phyloP scores from a whole-genome alignment of 768 basidiomycete species.

The Tremella yokohamensis region DNA sequence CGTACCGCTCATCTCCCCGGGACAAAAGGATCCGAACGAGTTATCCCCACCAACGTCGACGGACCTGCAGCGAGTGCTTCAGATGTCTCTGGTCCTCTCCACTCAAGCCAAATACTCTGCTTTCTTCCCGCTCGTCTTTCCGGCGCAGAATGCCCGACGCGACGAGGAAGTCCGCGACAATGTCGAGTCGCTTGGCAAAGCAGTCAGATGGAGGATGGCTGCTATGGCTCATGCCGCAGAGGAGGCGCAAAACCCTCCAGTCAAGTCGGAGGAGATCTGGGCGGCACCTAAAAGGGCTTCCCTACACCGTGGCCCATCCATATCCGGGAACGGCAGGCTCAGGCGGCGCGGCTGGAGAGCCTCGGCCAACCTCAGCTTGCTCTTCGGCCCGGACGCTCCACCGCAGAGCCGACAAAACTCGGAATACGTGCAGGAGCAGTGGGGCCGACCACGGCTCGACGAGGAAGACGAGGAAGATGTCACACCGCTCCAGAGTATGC shows the following conservation, averaged over 20 bases:
- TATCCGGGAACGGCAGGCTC: conserved; percentile 26
- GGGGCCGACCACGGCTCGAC: conserved; percentile 22
- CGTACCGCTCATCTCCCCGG: conserved; percentile 23
- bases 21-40: background rate
- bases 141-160: conserved; percentile 10
- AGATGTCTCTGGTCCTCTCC: conserved; percentile 44
- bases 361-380: conserved; percentile 11
- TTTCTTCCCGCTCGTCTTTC: conserved; percentile 21
- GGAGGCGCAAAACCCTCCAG: background rate
- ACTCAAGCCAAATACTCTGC: conserved; percentile 44
- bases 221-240: background rate
- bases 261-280: background rate
- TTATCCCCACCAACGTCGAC: background rate
- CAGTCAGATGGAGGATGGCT: conserved; percentile 24
- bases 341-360: conserved; percentile 39
- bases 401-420: conserved; percentile 21
- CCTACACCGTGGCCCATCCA: conserved; percentile 27
- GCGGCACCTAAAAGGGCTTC: background rate
- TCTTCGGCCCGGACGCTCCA: conserved; percentile 1
- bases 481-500: conserved; percentile 24
- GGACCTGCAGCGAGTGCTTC: conserved; percentile 42
- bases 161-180: conserved; percentile 36
- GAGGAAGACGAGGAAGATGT: conserved; percentile 35
- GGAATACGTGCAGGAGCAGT: conserved; percentile 16
- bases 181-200: conserved; percentile 37